Evolutionary conservation across 2,329 filamentous ascomycete species (phyloP).

Genomic region (Beauveria scarabaeidicola): DNA sequence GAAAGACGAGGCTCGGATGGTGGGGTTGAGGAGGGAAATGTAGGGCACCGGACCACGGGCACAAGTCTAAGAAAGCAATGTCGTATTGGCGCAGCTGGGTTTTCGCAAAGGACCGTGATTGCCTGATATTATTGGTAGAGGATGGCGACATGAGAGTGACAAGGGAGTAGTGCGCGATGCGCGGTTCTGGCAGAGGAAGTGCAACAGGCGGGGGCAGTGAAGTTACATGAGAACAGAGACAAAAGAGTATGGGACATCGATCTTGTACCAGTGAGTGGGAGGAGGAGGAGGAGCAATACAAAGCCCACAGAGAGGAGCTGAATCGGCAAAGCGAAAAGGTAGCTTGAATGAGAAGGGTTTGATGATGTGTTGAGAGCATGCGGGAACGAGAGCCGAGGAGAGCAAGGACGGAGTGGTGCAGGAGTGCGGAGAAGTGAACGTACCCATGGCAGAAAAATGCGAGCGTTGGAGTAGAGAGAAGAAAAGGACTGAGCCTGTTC

Average conservation of each 20-base stretch:
- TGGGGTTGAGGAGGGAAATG: slow-evolving; percentile 1
- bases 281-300: neutral
- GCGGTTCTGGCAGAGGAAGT: neutral
- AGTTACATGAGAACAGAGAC: slow-evolving; percentile 4
- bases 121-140: neutral
- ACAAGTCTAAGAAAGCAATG: neutral
- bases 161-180: neutral
- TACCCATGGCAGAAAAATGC: slow-evolving; percentile 13
- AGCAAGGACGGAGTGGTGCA: slow-evolving; percentile 7
- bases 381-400: slow-evolving; percentile 7
- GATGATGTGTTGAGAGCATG: neutral
- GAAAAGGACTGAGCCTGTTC: slow-evolving; percentile 9
- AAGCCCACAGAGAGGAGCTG: neutral
- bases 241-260: neutral
- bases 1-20: slow-evolving; percentile 13
- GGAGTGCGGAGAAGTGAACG: slow-evolving; percentile 11
- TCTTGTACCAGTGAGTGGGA: slow-evolving; percentile 9
- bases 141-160: neutral
- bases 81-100: neutral
- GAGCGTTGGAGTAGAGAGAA: slow-evolving; percentile 10
- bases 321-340: neutral
- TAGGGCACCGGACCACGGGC: slow-evolving; percentile 2
- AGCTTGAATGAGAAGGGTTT: slow-evolving; percentile 1
- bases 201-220: neutral
- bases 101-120: neutral